Base-by-base conservation (phyloP, 352 stramenopile genomes). In the Phytophthora sojae region DNA sequence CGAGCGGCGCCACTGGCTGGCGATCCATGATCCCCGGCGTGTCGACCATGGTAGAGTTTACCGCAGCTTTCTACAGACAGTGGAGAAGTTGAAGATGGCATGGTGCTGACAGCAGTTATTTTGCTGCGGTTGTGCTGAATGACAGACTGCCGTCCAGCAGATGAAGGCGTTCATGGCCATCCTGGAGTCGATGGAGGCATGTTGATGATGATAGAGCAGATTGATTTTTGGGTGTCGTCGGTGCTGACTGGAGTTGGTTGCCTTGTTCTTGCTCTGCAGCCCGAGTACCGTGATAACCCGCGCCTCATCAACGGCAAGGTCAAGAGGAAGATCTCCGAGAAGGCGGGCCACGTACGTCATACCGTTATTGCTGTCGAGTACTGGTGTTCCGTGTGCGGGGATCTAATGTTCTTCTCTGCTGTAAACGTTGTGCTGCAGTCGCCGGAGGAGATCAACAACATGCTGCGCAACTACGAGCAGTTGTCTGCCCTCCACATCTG, bases 391-490 rank as follows among this genome's bases (percentile, higher is more conserved):
- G 14, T 47, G 39, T 47, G 39, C 39, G 12, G 14, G 39, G 5
- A 47, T 47, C 15, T 17, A 47, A 47, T 8, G 39, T 8, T 47
- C 14, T n/a, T 12, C 53, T 52, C 11, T 73, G 29, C 23, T 67
- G 21, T 26, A 14, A 26, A 15, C 37, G 3, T n/a, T 49, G 4
- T 42, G 0, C 9, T 66, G 19, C 53, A 95, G 88, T 89, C 83
- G 11, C 71, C 88, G 6, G 89, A 95, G 68, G 86, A 96, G 58
- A 92, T 96, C 73, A 96, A 96, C 76, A 92, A 87, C 69, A 90
- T 95, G 85, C 63, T 96, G 25, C 86, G 86, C 63, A 84, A 94
- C 62, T 96, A 93, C 75, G 88, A 95, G 60, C 89, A 96, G 71
- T 68, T 96, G 26, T 82, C 77, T 32, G 83, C 83, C 25, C 74